These are phyloP conservation scores for Euptelea pleiosperma DNA, from an alignment of 164 flowering plant genomes.

Conservation along the genomic window DNA sequence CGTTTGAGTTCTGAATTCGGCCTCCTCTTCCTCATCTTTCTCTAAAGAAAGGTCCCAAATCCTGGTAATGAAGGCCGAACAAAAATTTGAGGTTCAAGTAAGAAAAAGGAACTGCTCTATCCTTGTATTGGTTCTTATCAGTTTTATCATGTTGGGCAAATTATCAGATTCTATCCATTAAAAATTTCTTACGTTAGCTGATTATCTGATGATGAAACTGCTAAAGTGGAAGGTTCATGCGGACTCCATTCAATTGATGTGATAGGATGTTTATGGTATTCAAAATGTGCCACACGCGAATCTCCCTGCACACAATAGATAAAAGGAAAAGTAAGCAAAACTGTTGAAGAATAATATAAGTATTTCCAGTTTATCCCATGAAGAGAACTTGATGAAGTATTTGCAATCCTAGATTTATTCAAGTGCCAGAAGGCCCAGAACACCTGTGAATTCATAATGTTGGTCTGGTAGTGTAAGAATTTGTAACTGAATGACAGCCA, in stretches of 20 bases:
- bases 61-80: conserved; percentile 33
- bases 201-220: conserved; percentile 81
- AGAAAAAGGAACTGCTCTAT: neutral
- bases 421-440: too few relatives aligned
- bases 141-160: neutral
- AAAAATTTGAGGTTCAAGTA: neutral
- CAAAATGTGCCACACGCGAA: conserved; percentile 78
- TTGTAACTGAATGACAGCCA: too few relatives aligned
- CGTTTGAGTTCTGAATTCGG: conserved; percentile 71
- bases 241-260: conserved; percentile 97
- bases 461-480: too few relatives aligned
- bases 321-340: neutral
- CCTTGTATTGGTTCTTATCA: neutral
- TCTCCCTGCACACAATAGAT: conserved; percentile 49
- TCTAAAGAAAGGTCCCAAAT: conserved; percentile 95
- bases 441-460: too few relatives aligned
- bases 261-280: conserved; percentile 82
- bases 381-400: too few relatives aligned
- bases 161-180: neutral
- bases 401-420: too few relatives aligned
- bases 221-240: conserved; percentile 82
- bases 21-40: conserved; percentile 95
- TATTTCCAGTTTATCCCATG: neutral
- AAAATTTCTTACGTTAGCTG: conserved; percentile 72
- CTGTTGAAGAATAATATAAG: neutral